Evolutionary conservation across 1,139 yeast genomes (phyloP), one percentile per base, ranked within the genome.

Genomic region (Nadsonia commutata): DNA sequence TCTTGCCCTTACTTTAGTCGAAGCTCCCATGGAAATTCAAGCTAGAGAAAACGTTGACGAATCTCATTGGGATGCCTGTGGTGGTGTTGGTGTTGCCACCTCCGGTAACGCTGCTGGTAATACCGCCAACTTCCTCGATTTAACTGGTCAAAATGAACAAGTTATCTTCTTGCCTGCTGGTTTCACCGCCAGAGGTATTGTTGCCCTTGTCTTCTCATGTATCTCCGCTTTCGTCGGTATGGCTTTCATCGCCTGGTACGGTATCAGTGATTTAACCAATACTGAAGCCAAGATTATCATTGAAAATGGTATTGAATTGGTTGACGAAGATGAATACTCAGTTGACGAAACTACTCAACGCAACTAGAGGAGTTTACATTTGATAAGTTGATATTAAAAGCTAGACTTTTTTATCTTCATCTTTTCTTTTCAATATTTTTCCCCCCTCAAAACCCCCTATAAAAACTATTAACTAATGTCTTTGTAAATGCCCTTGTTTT

Each of bases 41-140:
- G 56, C 60, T 31, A 62, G 65, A 44, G 46, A 53, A 65, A 27
- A 75, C 68, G 37, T 62, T 74, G 68, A 80, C 22, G 68, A 67
- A 2, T 66, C 68, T 52, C 86, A 81, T 63, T 60, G 63, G 42
- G 68, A 67, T 16, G 71, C 73, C 5, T 85, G 95, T 65, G 55
- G 60, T 22, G 67, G 66, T 31, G 67, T 65, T 36, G 70, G 71
- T 42, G 64, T 76, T 42, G 58, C 75, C 13, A 57, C 56, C 45
- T 59, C 57, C 36, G 94, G 94, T 52, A 86, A 86, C 58, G 95
- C 95, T 40, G 95, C 95, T 31, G 94, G 76, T 40, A 78, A 80
- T 63, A 56, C 71, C 37, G 63, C 55, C 1, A 68, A 80, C 57
- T 78, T 70, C 66, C 54, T 72, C 39, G 76, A 85, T 59, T 68